Percentiles rank a stretch among this genome's conserved stretches.
phyloP scores from a whole-genome alignment of 1,284 basidiomycete species.

The Trichosporon ovoides region DNA sequence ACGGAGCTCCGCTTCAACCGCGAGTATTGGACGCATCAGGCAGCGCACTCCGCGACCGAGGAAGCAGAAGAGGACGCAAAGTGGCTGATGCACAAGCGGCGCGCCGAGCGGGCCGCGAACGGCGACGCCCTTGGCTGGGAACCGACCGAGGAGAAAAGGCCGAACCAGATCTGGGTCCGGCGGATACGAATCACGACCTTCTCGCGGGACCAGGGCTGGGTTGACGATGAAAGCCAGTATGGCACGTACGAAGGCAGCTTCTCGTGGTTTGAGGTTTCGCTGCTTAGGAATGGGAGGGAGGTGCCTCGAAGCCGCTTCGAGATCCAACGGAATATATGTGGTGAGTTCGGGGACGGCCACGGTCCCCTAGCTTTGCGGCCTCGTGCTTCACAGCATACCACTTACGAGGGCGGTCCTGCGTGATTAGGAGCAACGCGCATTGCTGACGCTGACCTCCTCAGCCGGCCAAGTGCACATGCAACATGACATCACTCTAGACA shows the following conservation, averaged over 20 bases:
- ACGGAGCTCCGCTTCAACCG: not conserved
- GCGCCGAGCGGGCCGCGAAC: not conserved
- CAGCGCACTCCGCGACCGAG: not conserved
- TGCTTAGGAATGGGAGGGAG: conserved; percentile 34
- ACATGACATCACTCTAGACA: conserved; percentile 26
- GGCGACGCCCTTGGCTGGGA: not conserved
- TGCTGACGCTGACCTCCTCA: conserved; percentile 9
- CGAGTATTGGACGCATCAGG: conserved; percentile 2
- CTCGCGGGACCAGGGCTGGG: conserved; percentile 43
- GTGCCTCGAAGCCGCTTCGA: conserved; percentile 26
- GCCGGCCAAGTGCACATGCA: conserved; percentile 41
- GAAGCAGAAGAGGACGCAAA: not conserved
- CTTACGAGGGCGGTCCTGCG: not conserved
- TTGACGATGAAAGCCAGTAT: conserved; percentile 20
- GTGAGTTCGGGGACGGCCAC: conserved; percentile 18
- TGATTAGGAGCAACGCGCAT: not conserved
- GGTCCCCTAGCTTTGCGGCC: not conserved
- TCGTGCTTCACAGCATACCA: not conserved
- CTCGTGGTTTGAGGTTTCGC: conserved; percentile 42
- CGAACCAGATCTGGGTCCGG: conserved; percentile 22
- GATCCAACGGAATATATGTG: conserved; percentile 40
- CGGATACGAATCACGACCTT: conserved; percentile 31
- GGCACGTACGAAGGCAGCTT: conserved; percentile 37
- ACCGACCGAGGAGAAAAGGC: not conserved
- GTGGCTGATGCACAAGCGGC: not conserved